These are phyloP conservation scores for Pyrenopolyporus hunteri DNA, from an alignment of 495 filamentous ascomycete species.

Conservation along the genomic window DNA sequence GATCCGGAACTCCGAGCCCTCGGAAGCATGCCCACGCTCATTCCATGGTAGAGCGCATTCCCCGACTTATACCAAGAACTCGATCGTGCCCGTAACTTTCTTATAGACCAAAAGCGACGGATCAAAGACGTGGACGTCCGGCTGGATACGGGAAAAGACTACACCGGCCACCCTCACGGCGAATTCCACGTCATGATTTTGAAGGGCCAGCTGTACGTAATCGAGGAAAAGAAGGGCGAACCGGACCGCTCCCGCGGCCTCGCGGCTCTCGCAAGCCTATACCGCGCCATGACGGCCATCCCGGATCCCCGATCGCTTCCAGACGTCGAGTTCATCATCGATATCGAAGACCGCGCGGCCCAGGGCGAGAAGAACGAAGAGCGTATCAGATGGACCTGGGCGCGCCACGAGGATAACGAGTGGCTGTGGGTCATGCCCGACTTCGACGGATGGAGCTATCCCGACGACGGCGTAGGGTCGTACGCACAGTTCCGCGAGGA, in stretches of 20 bases:
- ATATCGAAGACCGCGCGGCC: slow-evolving; percentile 57
- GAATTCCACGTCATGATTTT: slow-evolving; percentile 34
- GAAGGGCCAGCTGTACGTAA: slow-evolving; percentile 30
- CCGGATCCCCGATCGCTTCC: slow-evolving; percentile 51
- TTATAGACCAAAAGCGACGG: slow-evolving; percentile 19
- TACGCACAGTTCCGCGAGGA: slow-evolving; percentile 56
- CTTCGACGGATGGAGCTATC: slow-evolving; percentile 71
- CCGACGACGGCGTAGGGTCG: slow-evolving; percentile 59
- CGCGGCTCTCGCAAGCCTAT: slow-evolving; percentile 27
- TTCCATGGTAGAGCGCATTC: slow-evolving; percentile 21
- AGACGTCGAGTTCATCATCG: slow-evolving; percentile 68
- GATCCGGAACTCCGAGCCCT: background rate
- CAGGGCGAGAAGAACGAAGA: slow-evolving; percentile 40
- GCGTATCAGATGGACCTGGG: slow-evolving; percentile 57
- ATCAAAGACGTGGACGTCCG: slow-evolving; percentile 22
- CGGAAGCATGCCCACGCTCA: background rate
- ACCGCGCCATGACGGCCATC: slow-evolving; percentile 53
- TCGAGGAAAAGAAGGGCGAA: slow-evolving; percentile 31
- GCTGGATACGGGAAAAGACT: slow-evolving; percentile 18
- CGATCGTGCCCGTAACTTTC: slow-evolving; percentile 30
- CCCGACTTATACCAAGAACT: slow-evolving; percentile 30
- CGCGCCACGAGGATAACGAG: slow-evolving; percentile 50
- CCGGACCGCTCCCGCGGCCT: slow-evolving; percentile 32
- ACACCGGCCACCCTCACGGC: slow-evolving; percentile 25
- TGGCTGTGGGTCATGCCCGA: slow-evolving; percentile 71